These are phyloP conservation scores for Extremus antarcticus DNA, from an alignment of 495 filamentous ascomycete genomes.

Conservation along the genomic window DNA sequence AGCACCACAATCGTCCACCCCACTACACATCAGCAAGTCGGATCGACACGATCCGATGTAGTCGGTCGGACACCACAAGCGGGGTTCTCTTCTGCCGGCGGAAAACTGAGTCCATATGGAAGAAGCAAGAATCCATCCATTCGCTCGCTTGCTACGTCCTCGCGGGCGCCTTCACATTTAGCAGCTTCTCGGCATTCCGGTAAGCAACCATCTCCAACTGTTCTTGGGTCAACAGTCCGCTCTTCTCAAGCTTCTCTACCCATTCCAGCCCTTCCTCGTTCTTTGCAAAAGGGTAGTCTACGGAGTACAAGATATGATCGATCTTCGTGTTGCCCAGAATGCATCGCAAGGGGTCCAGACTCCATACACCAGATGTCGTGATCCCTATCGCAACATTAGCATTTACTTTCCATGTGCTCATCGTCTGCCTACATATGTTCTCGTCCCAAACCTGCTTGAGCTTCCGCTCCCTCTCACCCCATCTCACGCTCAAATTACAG, in stretches of 20 bases:
- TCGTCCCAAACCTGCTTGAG: slow-evolving; percentile 34
- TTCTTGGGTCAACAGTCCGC: slow-evolving; percentile 40
- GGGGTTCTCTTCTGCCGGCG: too few relatives aligned
- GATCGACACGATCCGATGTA: too few relatives aligned
- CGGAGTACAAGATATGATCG: slow-evolving; percentile 45
- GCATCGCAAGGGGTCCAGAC: slow-evolving; percentile 27
- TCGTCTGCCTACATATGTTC: slow-evolving; percentile 25
- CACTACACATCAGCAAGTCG: too few relatives aligned
- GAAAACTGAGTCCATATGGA: too few relatives aligned
- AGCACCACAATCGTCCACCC: too few relatives aligned
- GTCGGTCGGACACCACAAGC: too few relatives aligned
- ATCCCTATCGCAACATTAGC: slow-evolving; percentile 24
- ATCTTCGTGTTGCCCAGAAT: slow-evolving; percentile 39
- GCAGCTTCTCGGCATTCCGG: slow-evolving; percentile 44
- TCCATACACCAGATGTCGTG: slow-evolving; percentile 30
- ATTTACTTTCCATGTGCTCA: too few relatives aligned
- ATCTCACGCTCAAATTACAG: slow-evolving; percentile 21
- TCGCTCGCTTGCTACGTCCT: too few relatives aligned
- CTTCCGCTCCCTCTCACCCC: slow-evolving; percentile 20
- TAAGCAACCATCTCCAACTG: slow-evolving; percentile 44
- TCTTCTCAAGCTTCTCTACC: slow-evolving; percentile 39
- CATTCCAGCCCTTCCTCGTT: slow-evolving; percentile 37
- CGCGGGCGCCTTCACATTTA: slow-evolving; percentile 31
- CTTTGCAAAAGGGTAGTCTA: slow-evolving; percentile 48
- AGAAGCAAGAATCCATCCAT: too few relatives aligned